Evolutionary conservation across 805 yeast species (phyloP).

Genomic region (Teunomyces barrocoloradensis): DNA sequence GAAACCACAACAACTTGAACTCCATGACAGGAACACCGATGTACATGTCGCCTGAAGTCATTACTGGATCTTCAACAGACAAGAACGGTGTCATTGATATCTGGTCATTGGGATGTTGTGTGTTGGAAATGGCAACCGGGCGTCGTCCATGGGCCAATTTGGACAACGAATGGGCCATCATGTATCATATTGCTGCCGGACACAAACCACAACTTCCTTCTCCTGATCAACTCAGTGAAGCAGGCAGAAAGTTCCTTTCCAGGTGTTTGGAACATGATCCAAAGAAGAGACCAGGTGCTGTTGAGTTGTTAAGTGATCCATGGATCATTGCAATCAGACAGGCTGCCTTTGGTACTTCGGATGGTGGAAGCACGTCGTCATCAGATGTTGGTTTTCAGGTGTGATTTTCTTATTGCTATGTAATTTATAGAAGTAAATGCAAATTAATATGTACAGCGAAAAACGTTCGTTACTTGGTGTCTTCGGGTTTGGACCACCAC

Average conservation of each 20-base stretch:
- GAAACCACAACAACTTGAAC: constrained; percentile 26
- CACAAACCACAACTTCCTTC: constrained; percentile 84
- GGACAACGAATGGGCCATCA: constrained; percentile 97
- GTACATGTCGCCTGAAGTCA: constrained; percentile 98
- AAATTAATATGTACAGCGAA: neutral
- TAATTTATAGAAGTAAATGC: constrained; percentile 2
- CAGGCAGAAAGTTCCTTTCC: constrained; percentile 68
- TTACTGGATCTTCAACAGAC: constrained; percentile 68
- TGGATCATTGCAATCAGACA: constrained; percentile 78
- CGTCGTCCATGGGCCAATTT: constrained; percentile 93
- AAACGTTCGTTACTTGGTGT: constrained; percentile 18
- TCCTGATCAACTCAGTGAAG: constrained; percentile 69
- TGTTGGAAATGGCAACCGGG: constrained; percentile 95
- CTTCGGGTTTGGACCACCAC: constrained; percentile 9
- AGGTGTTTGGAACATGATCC: constrained; percentile 85
- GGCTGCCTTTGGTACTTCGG: constrained; percentile 56
- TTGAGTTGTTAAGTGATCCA: constrained; percentile 80
- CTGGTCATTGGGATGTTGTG: constrained; percentile 97
- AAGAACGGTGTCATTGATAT: constrained; percentile 73
- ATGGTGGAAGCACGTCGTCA: constrained; percentile 32
- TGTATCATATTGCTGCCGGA: constrained; percentile 97
- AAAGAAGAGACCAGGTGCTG: constrained; percentile 73
- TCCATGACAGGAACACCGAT: constrained; percentile 92
- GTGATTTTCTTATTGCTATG: neutral
- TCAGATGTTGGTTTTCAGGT: constrained; percentile 24